A percentile compares a stretch with the other conserved stretches of the same genome.
Conservation (phyloP, 192 early-diverging fungal species). For the Umbelopsis ramanniana region DNA sequence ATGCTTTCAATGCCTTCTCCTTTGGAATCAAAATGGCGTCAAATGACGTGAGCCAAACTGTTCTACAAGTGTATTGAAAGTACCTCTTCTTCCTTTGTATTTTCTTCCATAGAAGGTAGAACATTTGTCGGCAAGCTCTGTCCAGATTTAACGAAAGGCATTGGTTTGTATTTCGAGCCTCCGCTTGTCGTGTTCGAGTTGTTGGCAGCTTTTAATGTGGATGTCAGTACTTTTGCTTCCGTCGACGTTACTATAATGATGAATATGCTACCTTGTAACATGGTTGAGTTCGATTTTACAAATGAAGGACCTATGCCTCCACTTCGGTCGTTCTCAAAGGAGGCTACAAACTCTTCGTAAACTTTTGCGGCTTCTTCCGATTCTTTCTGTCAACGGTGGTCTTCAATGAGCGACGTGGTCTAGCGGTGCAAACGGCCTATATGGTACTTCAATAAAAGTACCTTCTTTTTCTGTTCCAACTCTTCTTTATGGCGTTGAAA, state of each 20-base stretch:
- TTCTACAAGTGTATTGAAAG: background rate
- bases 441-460: conserved; percentile 34
- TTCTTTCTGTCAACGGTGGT: conserved; percentile 59
- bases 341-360: conserved; percentile 80
- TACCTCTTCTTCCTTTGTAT: conserved; percentile 33
- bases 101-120: conserved; percentile 25
- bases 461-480: conserved; percentile 72
- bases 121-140: conserved; percentile 27
- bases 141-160: conserved; percentile 43
- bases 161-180: conserved; percentile 26
- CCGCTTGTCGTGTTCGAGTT: background rate
- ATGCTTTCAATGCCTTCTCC: conserved; percentile 37
- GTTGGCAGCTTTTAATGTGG: background rate
- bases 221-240: background rate
- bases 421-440: background rate
- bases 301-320: conserved; percentile 48
- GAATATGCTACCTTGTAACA: conserved; percentile 45
- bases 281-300: conserved; percentile 53
- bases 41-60: background rate
- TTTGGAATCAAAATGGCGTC: background rate
- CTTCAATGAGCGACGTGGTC: background rate
- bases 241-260: background rate
- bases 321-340: conserved; percentile 66
- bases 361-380: conserved; percentile 79
- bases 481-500: conserved; percentile 83